A percentile compares a stretch with the other conserved stretches of the same genome.
phyloP scores from a whole-genome alignment of 805 yeast genomes.

The Zygoascus biomembranicola region DNA sequence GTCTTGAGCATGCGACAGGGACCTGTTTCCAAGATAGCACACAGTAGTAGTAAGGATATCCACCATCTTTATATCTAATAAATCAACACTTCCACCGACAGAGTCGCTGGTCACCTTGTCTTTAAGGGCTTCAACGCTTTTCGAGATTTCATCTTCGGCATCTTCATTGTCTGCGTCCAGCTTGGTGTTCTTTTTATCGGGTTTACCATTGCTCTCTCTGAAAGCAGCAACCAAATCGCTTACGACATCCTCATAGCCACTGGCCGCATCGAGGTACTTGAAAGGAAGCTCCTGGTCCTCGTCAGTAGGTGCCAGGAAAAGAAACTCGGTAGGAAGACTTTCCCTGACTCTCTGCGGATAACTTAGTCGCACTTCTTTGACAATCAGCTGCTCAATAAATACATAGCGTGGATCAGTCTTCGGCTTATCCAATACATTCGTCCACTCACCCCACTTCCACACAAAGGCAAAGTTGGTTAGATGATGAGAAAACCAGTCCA shows the following conservation, averaged over 20 bases:
- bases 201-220: constrained; percentile 26
- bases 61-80: constrained; percentile 40
- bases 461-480: constrained; percentile 88
- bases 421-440: constrained; percentile 35
- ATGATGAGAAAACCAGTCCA: constrained; percentile 91
- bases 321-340: constrained; percentile 58
- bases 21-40: constrained; percentile 79
- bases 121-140: constrained; percentile 4
- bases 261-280: constrained; percentile 31
- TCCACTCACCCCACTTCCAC: constrained; percentile 99
- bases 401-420: constrained; percentile 62
- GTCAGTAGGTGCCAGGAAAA: constrained; percentile 26
- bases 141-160: constrained; percentile 2
- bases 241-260: constrained; percentile 32
- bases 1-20: constrained; percentile 66
- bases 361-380: constrained; percentile 78
- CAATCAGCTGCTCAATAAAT: constrained; percentile 69
- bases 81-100: constrained; percentile 28
- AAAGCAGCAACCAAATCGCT: constrained; percentile 30
- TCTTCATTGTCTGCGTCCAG: constrained; percentile 7
- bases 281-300: constrained; percentile 31
- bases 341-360: constrained; percentile 62
- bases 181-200: too few relatives aligned
- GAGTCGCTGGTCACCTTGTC: constrained; percentile 21
- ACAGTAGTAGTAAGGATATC: constrained; percentile 61